Evolutionary conservation across 2,329 filamentous ascomycete species (phyloP).

Genomic region (Colletotrichum sp.): DNA sequence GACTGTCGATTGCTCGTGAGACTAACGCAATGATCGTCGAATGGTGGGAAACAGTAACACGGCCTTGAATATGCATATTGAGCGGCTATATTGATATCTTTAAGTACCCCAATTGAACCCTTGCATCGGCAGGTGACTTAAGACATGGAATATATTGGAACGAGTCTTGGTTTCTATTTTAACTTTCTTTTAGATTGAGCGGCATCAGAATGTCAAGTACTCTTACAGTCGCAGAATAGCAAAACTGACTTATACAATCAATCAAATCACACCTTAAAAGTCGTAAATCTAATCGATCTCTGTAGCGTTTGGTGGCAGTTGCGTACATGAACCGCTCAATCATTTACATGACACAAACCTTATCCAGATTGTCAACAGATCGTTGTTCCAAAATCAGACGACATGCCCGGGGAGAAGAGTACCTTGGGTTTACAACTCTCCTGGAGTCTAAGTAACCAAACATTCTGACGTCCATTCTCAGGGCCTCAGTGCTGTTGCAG

Average conservation of each 20-base stretch:
- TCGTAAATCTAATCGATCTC: background rate
- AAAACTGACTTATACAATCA: background rate
- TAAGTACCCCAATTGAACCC: background rate
- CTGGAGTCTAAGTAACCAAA: background rate
- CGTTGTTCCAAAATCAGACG: background rate
- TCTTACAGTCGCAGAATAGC: background rate
- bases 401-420: background rate
- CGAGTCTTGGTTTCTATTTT: background rate
- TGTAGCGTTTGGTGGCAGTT: background rate
- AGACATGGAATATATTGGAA: background rate
- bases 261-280: background rate
- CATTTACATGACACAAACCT: background rate
- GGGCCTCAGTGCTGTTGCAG: conserved; percentile 62
- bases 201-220: background rate
- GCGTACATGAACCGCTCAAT: background rate
- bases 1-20: background rate
- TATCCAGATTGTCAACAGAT: background rate
- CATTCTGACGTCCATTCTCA: background rate
- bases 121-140: background rate
- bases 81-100: background rate
- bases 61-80: background rate
- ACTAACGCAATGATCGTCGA: background rate
- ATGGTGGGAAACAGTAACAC: background rate
- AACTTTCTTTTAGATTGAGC: background rate
- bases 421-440: background rate